Conservation (phyloP, 140 eudicot species). For the Flaveria floridana region DNA sequence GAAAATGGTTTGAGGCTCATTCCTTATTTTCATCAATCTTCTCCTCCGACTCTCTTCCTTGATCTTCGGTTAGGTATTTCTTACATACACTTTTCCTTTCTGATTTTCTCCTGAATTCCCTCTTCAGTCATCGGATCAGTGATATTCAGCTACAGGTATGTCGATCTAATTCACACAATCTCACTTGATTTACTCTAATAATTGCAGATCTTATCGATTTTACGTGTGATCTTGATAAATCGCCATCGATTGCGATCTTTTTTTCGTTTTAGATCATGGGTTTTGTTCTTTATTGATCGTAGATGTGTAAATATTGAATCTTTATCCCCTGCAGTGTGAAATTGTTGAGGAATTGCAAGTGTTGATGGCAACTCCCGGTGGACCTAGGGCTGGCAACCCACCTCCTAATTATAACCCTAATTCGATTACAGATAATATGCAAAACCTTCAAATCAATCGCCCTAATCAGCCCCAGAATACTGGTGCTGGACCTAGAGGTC, state of each 20-base stretch:
- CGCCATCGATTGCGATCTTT: constrained; percentile 5
- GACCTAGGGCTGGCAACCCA: constrained; percentile 63
- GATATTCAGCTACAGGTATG: constrained; percentile 37
- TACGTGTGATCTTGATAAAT: constrained; percentile 26
- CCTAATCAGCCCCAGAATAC: constrained; percentile 48
- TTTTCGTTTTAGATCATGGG: too few species aligned
- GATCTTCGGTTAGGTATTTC: constrained; percentile 42
- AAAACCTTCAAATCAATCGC: constrained; percentile 64
- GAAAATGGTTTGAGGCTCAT: constrained; percentile 21
- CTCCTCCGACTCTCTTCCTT: constrained; percentile 20
- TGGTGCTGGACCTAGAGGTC: constrained; percentile 52
- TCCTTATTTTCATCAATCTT: constrained; percentile 21
- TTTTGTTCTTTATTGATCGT: constrained; percentile 17
- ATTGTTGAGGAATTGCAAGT: constrained; percentile 12
- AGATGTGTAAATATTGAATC: constrained; percentile 26
- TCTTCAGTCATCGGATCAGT: constrained; percentile 29
- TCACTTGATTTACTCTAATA: constrained; percentile 15
- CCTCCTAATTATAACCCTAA: constrained; percentile 67
- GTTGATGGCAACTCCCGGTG: constrained; percentile 77
- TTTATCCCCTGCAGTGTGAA: constrained; percentile 31
- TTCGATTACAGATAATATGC: constrained; percentile 58
- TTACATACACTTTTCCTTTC: constrained; percentile 19
- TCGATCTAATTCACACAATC: constrained; percentile 18
- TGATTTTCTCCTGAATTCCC: constrained; percentile 25
- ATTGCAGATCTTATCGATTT: constrained; percentile 33